Evolutionary conservation across 805 yeast genomes (phyloP).

Genomic region (Myxozyma monticola): DNA sequence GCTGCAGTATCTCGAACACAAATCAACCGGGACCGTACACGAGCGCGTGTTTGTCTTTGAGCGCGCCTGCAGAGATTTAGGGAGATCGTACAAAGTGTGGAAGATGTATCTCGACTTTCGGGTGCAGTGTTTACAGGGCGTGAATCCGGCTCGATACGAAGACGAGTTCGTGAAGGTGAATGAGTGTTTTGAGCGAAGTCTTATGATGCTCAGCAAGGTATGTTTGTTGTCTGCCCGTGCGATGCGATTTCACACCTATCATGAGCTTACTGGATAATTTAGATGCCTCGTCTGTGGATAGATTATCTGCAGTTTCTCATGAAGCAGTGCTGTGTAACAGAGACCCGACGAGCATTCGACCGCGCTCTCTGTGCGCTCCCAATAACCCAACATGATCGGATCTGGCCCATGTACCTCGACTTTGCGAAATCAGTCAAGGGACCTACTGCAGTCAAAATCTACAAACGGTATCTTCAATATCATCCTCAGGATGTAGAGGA

Average conservation of each 20-base stretch:
- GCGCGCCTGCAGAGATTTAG: constrained; percentile 51
- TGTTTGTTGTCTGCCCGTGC: neutral
- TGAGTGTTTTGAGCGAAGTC: constrained; percentile 49
- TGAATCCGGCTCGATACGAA: constrained; percentile 38
- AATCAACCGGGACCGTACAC: constrained; percentile 33
- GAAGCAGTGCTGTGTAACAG: constrained; percentile 41
- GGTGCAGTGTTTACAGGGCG: constrained; percentile 35
- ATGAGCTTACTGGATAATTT: neutral
- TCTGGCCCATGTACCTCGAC: constrained; percentile 56
- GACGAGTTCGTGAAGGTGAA: constrained; percentile 43
- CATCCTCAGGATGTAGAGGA: constrained; percentile 35
- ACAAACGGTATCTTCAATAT: constrained; percentile 39
- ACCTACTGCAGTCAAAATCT: constrained; percentile 40
- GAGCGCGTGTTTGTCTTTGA: constrained; percentile 47
- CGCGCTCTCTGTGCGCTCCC: constrained; percentile 52
- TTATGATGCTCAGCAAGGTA: constrained; percentile 44
- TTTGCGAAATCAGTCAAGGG: constrained; percentile 51
- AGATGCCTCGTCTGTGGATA: constrained; percentile 54
- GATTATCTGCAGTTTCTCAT: constrained; percentile 50
- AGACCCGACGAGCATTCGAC: constrained; percentile 50
- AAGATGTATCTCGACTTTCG: constrained; percentile 48
- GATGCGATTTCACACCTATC: too few relatives aligned
- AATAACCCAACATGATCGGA: constrained; percentile 52
- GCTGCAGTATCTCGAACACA: constrained; percentile 44
- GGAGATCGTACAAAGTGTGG: constrained; percentile 59